Evolutionary conservation across 352 stramenopile species (phyloP).

Genomic region (Globisporangium emineosum): DNA sequence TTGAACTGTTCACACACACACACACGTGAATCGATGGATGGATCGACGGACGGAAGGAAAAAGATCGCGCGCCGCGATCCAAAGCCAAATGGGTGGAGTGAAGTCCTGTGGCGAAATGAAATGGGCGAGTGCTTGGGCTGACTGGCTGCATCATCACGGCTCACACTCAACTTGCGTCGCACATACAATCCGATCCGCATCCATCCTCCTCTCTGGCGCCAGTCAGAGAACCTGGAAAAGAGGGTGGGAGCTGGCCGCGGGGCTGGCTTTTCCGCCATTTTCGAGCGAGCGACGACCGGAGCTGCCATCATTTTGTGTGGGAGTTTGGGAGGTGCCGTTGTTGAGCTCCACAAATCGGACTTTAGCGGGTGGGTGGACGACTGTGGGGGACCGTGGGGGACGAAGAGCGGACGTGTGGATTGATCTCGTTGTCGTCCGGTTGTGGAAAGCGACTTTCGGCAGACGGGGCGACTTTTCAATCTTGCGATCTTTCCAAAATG

Average conservation of each 20-base stretch:
- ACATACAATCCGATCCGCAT: neutral
- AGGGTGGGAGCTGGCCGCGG: neutral
- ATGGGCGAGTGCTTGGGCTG: neutral
- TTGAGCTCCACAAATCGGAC: neutral
- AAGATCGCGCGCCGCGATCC: neutral
- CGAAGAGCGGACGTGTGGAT: neutral
- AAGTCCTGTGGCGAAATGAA: constrained; percentile 4
- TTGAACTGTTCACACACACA: neutral
- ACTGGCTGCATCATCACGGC: neutral
- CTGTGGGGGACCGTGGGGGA: too few relatives aligned
- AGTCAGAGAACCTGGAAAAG: neutral
- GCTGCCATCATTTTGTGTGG: constrained; percentile 1
- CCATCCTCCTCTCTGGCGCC: neutral
- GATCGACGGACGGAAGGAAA: neutral
- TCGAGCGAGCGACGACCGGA: neutral
- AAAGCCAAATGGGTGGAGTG: constrained; percentile 13
- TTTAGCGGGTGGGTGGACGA: neutral
- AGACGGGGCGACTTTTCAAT: neutral
- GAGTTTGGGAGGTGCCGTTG: too few relatives aligned
- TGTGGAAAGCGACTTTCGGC: neutral
- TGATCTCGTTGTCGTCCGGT: neutral
- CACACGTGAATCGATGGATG: neutral
- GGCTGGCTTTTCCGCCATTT: neutral
- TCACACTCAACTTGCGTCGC: too few relatives aligned
- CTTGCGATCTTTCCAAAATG: neutral